These are phyloP conservation scores for Didymosphaeria variabile DNA, from an alignment of 2,329 filamentous ascomycete species.

Conservation along the genomic window DNA sequence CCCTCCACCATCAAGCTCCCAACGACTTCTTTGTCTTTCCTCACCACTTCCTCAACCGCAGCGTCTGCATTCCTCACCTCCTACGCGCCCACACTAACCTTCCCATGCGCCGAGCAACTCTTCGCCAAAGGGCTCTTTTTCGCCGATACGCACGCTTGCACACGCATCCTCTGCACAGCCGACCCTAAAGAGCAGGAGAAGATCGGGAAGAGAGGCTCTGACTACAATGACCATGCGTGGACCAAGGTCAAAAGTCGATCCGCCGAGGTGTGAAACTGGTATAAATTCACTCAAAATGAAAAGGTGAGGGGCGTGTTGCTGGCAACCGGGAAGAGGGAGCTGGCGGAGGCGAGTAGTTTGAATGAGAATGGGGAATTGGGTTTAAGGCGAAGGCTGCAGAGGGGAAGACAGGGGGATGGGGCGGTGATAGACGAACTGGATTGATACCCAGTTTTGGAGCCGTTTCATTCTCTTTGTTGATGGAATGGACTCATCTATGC, in stretches of 20 bases:
- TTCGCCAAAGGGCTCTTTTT: constrained; percentile 31
- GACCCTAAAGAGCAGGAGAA: constrained; percentile 55
- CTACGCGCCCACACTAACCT: constrained; percentile 9
- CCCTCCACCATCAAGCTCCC: constrained; percentile 56
- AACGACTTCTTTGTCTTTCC: constrained; percentile 17
- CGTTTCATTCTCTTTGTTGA: no score
- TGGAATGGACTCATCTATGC: neutral
- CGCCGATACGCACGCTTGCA: constrained; percentile 41
- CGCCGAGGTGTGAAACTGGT: constrained; percentile 59
- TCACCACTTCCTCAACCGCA: constrained; percentile 4
- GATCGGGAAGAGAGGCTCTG: constrained; percentile 59
- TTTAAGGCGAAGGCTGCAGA: constrained; percentile 28
- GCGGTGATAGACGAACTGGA: constrained; percentile 10
- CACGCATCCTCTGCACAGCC: constrained; percentile 54
- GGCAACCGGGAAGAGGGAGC: constrained; percentile 60
- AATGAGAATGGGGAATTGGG: constrained; percentile 27
- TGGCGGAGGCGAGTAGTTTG: constrained; percentile 63
- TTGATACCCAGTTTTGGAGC: no score
- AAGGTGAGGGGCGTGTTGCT: constrained; percentile 58
- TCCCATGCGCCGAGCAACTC: constrained; percentile 29
- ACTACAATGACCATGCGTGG: constrained; percentile 61
- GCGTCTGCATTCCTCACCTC: constrained; percentile 7
- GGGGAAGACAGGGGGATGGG: constrained; percentile 17
- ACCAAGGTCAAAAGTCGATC: constrained; percentile 55
- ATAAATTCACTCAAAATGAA: constrained; percentile 60